A percentile compares a stretch with the other conserved stretches of the same genome.
These are phyloP conservation scores for Coccinonectria pachysandricola DNA, from an alignment of 2,329 filamentous ascomycete species.

Conservation along the genomic window DNA sequence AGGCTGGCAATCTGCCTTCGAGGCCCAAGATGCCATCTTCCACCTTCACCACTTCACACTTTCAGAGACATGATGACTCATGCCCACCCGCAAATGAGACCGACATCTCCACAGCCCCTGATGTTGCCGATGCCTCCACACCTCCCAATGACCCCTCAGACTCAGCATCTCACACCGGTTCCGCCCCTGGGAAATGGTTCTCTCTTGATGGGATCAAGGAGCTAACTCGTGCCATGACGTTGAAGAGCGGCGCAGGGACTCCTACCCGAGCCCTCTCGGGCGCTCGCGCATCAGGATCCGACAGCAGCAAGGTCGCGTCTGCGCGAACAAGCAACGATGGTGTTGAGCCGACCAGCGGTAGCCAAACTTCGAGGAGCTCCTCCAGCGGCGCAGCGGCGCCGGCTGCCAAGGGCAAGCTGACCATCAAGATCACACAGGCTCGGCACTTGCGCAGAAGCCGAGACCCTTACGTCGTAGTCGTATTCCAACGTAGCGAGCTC, in stretches of 20 bases:
- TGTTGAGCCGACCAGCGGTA: conserved; percentile 37
- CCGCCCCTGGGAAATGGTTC: conserved; percentile 42
- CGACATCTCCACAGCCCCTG: conserved; percentile 10
- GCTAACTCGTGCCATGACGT: conserved; percentile 68
- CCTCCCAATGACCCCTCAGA: conserved; percentile 36
- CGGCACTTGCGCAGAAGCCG: conserved; percentile 70
- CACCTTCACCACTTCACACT: conserved; percentile 19
- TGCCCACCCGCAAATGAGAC: conserved; percentile 11
- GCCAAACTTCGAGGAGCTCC: conserved; percentile 38
- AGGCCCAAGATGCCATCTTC: conserved; percentile 14
- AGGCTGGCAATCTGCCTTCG: conserved; percentile 11
- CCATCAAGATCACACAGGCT: conserved; percentile 79
- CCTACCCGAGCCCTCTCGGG: conserved; percentile 78
- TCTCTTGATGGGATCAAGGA: conserved; percentile 62
- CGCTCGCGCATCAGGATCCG: conserved; percentile 41
- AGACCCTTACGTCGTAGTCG: conserved; percentile 90
- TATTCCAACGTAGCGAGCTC: conserved; percentile 93
- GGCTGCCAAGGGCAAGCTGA: conserved; percentile 74
- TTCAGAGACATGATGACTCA: conserved; percentile 15
- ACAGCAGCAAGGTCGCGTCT: conserved; percentile 29
- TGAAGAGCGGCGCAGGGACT: conserved; percentile 88
- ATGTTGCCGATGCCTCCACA: conserved; percentile 12
- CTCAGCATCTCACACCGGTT: conserved; percentile 30
- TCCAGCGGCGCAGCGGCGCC: conserved; percentile 52
- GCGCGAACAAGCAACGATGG: conserved; percentile 31